Percentiles rank a stretch among this genome's conserved stretches.
phyloP scores from a whole-genome alignment of 73 alveolate genomes.

The Paramecium sonneborni region DNA sequence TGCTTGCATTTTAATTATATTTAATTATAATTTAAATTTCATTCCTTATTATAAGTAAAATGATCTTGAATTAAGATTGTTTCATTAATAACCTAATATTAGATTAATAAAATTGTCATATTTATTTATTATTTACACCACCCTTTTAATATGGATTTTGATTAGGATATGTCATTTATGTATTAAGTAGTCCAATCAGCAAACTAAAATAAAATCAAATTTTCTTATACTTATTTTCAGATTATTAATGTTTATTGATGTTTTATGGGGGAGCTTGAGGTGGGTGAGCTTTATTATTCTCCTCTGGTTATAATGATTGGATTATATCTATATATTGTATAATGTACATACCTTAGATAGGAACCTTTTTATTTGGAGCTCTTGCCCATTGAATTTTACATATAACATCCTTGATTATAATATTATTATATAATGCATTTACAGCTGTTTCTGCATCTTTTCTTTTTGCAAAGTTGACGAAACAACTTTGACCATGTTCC shows the following conservation, averaged over 20 bases:
- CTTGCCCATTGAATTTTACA: constrained; percentile 64
- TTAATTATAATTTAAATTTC: neutral
- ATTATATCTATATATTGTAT: neutral
- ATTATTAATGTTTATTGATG: neutral
- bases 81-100: neutral
- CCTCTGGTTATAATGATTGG: neutral
- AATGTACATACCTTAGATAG: neutral
- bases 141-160: constrained; percentile 55
- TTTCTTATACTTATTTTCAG: constrained; percentile 40
- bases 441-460: constrained; percentile 66
- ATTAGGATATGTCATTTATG: neutral
- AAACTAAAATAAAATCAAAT: neutral
- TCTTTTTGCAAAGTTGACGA: constrained; percentile 53
- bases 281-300: neutral
- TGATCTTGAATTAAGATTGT: neutral
- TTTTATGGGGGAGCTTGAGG: constrained; percentile 35
- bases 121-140: constrained; percentile 23
- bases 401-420: constrained; percentile 28
- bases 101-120: neutral
- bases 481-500: constrained; percentile 53
- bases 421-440: constrained; percentile 51
- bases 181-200: neutral
- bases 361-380: constrained; percentile 49
- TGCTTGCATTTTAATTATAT: neutral
- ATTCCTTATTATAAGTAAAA: neutral